phyloP scores from a whole-genome alignment of 805 yeast genomes.

The Suhomyces pyralidae region DNA sequence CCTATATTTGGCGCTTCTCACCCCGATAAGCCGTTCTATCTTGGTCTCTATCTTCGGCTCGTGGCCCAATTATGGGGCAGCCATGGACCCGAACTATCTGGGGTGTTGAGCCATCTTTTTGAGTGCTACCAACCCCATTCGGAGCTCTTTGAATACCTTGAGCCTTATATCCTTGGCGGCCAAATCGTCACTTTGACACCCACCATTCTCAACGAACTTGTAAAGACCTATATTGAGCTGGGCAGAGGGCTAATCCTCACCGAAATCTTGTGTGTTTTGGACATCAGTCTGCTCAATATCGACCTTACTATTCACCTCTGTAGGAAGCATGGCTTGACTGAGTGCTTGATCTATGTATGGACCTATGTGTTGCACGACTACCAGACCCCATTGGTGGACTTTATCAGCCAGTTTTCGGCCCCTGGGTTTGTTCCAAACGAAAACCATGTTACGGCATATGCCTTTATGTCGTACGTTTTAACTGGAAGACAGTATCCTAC shows the following conservation, averaged over 20 bases:
- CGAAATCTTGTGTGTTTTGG: conserved; percentile 65
- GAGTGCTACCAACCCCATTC: conserved; percentile 26
- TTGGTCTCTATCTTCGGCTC: conserved; percentile 16
- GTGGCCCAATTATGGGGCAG: conserved; percentile 5
- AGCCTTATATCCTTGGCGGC: conserved; percentile 48
- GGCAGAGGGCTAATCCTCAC: conserved; percentile 53
- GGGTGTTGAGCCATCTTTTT: conserved; percentile 18
- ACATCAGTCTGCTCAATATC: conserved; percentile 66
- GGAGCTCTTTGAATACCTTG: conserved; percentile 52
- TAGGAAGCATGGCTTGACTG: conserved; percentile 51
- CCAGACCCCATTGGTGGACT: conserved; percentile 64
- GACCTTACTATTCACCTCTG: conserved; percentile 72
- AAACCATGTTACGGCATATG: conserved; percentile 21
- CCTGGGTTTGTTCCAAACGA: conserved; percentile 6
- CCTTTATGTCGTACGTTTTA: conserved; percentile 64
- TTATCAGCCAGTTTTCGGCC: conserved; percentile 36
- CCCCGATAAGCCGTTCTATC: conserved; percentile 2
- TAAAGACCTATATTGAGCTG: conserved; percentile 43
- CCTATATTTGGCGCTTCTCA: conserved; percentile 31
- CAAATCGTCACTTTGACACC: conserved; percentile 58
- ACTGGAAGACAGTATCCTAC: conserved; percentile 84
- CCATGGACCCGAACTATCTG: conserved; percentile 5
- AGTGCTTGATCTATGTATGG: conserved; percentile 70
- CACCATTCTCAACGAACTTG: conserved; percentile 56
- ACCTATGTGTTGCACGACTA: conserved; percentile 67